A percentile compares a stretch with the other conserved stretches of the same genome.
These are phyloP conservation scores for Cylindricascospora bacillispora DNA, from an alignment of 1,139 yeast species.

Conservation along the genomic window DNA sequence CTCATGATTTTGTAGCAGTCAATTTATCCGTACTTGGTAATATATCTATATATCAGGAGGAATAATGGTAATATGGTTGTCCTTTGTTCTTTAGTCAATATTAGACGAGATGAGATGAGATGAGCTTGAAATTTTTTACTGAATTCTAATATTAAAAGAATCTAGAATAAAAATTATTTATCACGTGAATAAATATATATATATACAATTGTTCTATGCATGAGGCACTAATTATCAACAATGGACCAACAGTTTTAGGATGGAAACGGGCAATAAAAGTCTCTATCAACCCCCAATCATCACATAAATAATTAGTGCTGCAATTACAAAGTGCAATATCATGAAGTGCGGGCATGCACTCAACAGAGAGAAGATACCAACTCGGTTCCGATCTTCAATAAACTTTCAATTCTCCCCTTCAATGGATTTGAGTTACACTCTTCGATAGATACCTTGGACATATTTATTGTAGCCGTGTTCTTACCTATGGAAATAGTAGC, in stretches of 20 bases:
- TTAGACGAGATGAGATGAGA: no score
- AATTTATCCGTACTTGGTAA: no score
- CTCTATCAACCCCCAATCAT: no score
- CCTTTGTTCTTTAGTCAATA: no score
- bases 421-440: slow-evolving; percentile 62
- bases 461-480: slow-evolving; percentile 57
- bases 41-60: no score
- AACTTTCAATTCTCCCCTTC: slow-evolving; percentile 71
- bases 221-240: neutral
- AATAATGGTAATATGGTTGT: no score
- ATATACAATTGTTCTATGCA: neutral
- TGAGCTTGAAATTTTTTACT: neutral
- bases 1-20: no score
- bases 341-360: slow-evolving; percentile 1
- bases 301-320: neutral
- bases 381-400: slow-evolving; percentile 62
- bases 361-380: slow-evolving; percentile 66
- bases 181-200: neutral
- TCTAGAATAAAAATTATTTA: neutral
- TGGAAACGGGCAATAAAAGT: no score
- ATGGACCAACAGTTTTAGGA: no score
- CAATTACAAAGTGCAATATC: slow-evolving; percentile 13
- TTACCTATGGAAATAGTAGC: slow-evolving; percentile 48
- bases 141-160: neutral
- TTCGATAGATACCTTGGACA: slow-evolving; percentile 50